Percentiles rank a stretch among this genome's conserved stretches.
Conservation (phyloP, 352 stramenopile genomes). For the Phytophthora hibernalis region DNA sequence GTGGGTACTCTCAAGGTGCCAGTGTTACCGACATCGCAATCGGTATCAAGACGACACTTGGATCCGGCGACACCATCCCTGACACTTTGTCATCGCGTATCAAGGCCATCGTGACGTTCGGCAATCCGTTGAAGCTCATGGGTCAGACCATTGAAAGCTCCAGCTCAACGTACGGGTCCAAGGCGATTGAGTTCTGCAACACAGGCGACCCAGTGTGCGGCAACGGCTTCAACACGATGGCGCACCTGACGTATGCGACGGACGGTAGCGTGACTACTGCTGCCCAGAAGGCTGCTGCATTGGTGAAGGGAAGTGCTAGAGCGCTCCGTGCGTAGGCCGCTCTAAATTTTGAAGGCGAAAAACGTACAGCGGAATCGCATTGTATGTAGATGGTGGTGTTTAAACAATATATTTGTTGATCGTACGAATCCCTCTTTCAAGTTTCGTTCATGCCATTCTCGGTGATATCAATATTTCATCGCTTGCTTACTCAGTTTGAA, state of each 20-base stretch:
- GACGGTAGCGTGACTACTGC: constrained; percentile 34
- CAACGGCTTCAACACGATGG: constrained; percentile 37
- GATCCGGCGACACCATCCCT: constrained; percentile 31
- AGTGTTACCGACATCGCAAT: constrained; percentile 45
- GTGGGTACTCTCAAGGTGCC: constrained; percentile 44
- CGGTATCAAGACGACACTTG: constrained; percentile 37
- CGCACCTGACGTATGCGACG: constrained; percentile 37
- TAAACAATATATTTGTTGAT: not conserved
- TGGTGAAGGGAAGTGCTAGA: constrained; percentile 15
- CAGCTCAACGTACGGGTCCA: constrained; percentile 36
- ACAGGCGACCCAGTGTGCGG: constrained; percentile 44
- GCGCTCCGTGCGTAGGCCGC: constrained; percentile 10
- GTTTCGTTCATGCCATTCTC: no score
- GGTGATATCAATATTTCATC: no score
- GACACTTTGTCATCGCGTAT: constrained; percentile 31
- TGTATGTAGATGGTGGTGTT: not conserved
- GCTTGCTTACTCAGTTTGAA: no score
- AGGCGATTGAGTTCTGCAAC: constrained; percentile 43
- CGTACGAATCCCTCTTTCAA: not conserved
- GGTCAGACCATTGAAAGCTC: constrained; percentile 35
- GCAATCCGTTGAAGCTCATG: constrained; percentile 43
- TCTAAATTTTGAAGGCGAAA: not conserved
- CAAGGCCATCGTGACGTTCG: constrained; percentile 48
- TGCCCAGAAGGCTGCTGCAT: constrained; percentile 30
- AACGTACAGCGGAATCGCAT: not conserved